These are phyloP conservation scores for Solanum ossicruentum DNA, from an alignment of 257 asterid genomes.

Conservation along the genomic window DNA sequence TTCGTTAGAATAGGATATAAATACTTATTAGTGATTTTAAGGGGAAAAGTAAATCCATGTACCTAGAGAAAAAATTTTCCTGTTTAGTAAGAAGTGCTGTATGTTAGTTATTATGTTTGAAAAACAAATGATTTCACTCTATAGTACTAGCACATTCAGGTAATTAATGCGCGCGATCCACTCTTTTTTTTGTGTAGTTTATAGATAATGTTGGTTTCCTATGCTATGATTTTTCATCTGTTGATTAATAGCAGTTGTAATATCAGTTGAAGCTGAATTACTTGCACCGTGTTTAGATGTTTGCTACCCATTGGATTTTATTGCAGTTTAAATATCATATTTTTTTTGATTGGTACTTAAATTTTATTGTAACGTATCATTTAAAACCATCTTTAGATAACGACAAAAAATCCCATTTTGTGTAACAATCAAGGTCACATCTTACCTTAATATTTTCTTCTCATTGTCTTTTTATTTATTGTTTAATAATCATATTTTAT, in stretches of 20 bases:
- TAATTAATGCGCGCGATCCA: not conserved
- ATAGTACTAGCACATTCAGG: not conserved
- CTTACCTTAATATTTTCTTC: too few species aligned
- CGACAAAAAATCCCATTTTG: too few species aligned
- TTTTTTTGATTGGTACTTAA: too few species aligned
- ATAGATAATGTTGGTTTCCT: not conserved
- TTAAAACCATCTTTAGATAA: too few species aligned
- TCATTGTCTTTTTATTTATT: too few species aligned
- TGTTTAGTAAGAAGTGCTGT: not conserved
- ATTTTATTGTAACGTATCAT: too few species aligned
- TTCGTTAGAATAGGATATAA: not conserved
- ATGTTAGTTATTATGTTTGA: not conserved
- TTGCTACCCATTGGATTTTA: too few species aligned
- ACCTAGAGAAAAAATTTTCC: not conserved
- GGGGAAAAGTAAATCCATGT: not conserved
- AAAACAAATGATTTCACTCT: not conserved
- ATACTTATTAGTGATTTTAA: not conserved
- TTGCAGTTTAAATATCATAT: too few species aligned
- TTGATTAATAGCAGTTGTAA: not conserved
- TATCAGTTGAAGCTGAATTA: not conserved
- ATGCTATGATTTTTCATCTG: not conserved
- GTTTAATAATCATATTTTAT: too few species aligned
- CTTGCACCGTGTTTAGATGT: not conserved
- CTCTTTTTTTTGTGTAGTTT: not conserved
- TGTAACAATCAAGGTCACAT: too few species aligned